A percentile compares a stretch with the other conserved stretches of the same genome.
These are phyloP conservation scores for Wickerhamomyces strasburgensis DNA, from an alignment of 805 yeast genomes.

Conservation along the genomic window DNA sequence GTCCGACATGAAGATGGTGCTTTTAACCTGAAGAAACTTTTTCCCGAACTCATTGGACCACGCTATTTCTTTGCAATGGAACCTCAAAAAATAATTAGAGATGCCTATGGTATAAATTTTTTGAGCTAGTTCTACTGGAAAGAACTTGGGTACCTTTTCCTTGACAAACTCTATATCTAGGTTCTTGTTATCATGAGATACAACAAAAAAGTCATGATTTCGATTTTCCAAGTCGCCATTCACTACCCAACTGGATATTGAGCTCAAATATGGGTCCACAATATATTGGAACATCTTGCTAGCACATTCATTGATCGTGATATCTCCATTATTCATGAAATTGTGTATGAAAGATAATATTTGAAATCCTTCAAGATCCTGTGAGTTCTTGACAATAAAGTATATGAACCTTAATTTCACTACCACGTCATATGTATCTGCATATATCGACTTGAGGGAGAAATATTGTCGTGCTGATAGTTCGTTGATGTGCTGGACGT, in stretches of 20 bases:
- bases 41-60: slow-evolving; percentile 45
- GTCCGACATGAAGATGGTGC: slow-evolving; percentile 8
- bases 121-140: slow-evolving; percentile 34
- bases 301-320: slow-evolving; percentile 40
- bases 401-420: slow-evolving; percentile 53
- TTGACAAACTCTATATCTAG: slow-evolving; percentile 11
- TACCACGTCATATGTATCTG: slow-evolving; percentile 45
- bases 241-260: slow-evolving; percentile 61
- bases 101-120: slow-evolving; percentile 67
- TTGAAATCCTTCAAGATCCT: slow-evolving; percentile 38
- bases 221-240: slow-evolving; percentile 57
- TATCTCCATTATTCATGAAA: slow-evolving; percentile 62
- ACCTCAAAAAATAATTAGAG: slow-evolving; percentile 56
- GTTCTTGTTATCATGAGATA: neutral
- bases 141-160: slow-evolving; percentile 41
- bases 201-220: slow-evolving; percentile 49
- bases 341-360: slow-evolving; percentile 49
- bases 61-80: slow-evolving; percentile 58
- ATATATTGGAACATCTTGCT: slow-evolving; percentile 39
- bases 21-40: slow-evolving; percentile 26
- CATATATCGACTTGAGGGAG: slow-evolving; percentile 27
- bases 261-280: slow-evolving; percentile 54
- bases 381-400: slow-evolving; percentile 34
- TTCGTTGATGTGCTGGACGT: slow-evolving; percentile 38
- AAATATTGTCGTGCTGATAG: slow-evolving; percentile 35